Evolutionary conservation across 2,329 filamentous ascomycete genomes (phyloP), one percentile per base, ranked within the genome.

Genomic region (Calycina herbarum): DNA sequence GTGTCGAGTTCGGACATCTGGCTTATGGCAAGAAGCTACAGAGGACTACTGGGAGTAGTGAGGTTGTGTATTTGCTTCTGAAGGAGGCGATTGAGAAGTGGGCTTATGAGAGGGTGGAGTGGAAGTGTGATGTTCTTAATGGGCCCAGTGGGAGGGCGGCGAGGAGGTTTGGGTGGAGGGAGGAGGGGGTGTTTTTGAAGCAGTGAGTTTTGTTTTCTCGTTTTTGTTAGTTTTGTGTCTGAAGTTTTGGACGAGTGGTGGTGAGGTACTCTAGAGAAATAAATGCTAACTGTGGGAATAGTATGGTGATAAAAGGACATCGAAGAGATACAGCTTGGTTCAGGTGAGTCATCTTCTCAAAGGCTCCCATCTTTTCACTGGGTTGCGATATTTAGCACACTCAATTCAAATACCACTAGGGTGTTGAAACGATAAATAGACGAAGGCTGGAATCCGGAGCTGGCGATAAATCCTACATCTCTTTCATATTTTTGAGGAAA

Each of bases 101-200:
- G 27, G 80, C 82, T 0, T 87, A 85, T 72, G 74, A 82, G 3
- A 78, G 87, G 7, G 81, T 88, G 3, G 86, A 89, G 73, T 90
- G 88, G 87, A 90, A 89, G 71, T 86, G 85, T 62, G 82, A 89
- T 72, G 69, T 79, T 17, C 76, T 86, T 11, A 90, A 90, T 71
- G 77, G 70, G 42, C 78, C 82, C 0, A 87, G 85, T 57, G 76
- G 80, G 15, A 76, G 80, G 3, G 86, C 87, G 0, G 88, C 87
- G 0, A 64, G 76, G 69, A 77, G 88, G 2, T 73, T 88, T 8
- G 88, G 88, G 0, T 90, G 89, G 69, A 74, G 74, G 0, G 85
- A 77, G 69, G 87, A 90, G 73, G 88, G 88, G 0, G 71, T 82
- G 0, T 89, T 89, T 67, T 79, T 86, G 62, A 84, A 87, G 67